Evolutionary conservation across 1,284 basidiomycete species (phyloP).

Genomic region (Austroboletus sp.): DNA sequence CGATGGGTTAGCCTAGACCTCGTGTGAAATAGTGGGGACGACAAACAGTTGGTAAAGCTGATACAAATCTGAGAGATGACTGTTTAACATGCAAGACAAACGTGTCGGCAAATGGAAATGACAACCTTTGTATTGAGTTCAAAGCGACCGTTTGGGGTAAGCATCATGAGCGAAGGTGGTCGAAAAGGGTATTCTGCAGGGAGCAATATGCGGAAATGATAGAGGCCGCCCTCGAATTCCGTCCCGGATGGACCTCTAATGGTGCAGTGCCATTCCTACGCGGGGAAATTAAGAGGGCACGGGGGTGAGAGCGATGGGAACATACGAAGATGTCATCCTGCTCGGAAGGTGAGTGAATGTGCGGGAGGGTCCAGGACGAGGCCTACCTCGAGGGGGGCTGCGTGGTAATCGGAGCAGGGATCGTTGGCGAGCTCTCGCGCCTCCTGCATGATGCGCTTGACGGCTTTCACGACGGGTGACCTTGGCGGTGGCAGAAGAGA

Average conservation of each 20-base stretch:
- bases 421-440: slow-evolving; percentile 82
- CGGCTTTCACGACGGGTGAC: slow-evolving; percentile 40
- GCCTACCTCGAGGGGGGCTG: slow-evolving; percentile 78
- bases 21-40: slow-evolving; percentile 12
- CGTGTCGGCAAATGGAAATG: slow-evolving; percentile 25
- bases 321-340: slow-evolving; percentile 79
- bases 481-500: not conserved
- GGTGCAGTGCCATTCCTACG: slow-evolving; percentile 94
- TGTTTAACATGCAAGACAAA: slow-evolving; percentile 12
- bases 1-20: slow-evolving; percentile 23
- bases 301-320: slow-evolving; percentile 1
- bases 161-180: slow-evolving; percentile 87
- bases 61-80: slow-evolving; percentile 69
- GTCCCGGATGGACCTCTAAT: slow-evolving; percentile 80
- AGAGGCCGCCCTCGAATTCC: slow-evolving; percentile 86
- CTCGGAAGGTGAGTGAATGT: slow-evolving; percentile 12
- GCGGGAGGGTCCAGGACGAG: not conserved
- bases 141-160: slow-evolving; percentile 93
- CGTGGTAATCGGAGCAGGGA: slow-evolving; percentile 74
- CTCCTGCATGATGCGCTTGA: slow-evolving; percentile 96
- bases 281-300: slow-evolving; percentile 27
- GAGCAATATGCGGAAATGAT: slow-evolving; percentile 87
- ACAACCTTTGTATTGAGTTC: slow-evolving; percentile 89
- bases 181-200: slow-evolving; percentile 93
- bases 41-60: slow-evolving; percentile 81